These are phyloP conservation scores for Neonectria neomacrospora DNA, from an alignment of 2,329 filamentous ascomycete species.

Conservation along the genomic window DNA sequence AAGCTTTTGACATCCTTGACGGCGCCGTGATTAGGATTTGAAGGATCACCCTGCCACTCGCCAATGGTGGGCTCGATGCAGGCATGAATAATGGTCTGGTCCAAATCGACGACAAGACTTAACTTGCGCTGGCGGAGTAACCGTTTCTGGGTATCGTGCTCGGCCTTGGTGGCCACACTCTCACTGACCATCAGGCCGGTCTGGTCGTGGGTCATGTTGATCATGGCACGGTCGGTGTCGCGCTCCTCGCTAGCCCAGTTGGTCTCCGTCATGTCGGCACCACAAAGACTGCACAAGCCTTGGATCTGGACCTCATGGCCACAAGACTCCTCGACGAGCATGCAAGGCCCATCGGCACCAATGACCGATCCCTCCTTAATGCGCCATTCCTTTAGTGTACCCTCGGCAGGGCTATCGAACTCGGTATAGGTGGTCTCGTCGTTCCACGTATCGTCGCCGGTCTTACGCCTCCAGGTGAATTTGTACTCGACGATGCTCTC, in stretches of 20 bases:
- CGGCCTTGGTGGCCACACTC: slow-evolving; percentile 81
- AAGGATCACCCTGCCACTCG: slow-evolving; percentile 91
- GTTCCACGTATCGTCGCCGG: slow-evolving; percentile 71
- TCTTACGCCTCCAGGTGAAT: slow-evolving; percentile 81
- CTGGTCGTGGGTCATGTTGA: slow-evolving; percentile 96
- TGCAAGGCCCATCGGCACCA: slow-evolving; percentile 65
- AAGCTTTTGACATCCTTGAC: slow-evolving; percentile 91
- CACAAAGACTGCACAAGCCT: slow-evolving; percentile 90
- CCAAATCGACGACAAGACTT: slow-evolving; percentile 93
- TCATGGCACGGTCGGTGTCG: slow-evolving; percentile 86
- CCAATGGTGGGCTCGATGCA: slow-evolving; percentile 96
- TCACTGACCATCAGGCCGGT: slow-evolving; percentile 86
- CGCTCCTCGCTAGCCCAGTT: slow-evolving; percentile 84
- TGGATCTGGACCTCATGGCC: slow-evolving; percentile 91
- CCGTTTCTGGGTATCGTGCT: slow-evolving; percentile 86
- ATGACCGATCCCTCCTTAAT: slow-evolving; percentile 75
- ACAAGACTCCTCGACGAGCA: slow-evolving; percentile 91
- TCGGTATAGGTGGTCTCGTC: slow-evolving; percentile 77
- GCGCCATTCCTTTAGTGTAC: slow-evolving; percentile 80
- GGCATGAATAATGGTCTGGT: slow-evolving; percentile 98
- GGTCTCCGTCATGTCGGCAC: slow-evolving; percentile 93
- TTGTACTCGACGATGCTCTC: slow-evolving; percentile 87
- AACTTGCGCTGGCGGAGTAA: slow-evolving; percentile 85
- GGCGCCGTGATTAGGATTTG: slow-evolving; percentile 90
- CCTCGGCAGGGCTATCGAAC: slow-evolving; percentile 87